Evolutionary conservation across 2,329 filamentous ascomycete genomes (phyloP).

Genomic region (Fusarium kyushuense): DNA sequence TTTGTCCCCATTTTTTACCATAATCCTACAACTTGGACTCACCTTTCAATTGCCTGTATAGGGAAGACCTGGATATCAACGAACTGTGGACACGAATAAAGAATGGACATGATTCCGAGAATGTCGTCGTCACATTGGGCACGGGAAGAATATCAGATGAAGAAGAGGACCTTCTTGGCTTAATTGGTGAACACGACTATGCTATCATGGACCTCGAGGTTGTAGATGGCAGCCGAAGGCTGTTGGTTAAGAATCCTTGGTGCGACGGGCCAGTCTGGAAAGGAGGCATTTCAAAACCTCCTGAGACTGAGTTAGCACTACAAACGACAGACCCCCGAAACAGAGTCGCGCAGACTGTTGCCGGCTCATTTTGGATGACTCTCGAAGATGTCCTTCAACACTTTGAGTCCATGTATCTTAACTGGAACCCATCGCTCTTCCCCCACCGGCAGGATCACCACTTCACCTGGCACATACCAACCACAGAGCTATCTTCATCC

Average conservation of each 20-base stretch:
- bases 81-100: conserved; percentile 83
- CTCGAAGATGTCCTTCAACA: conserved; percentile 89
- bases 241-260: conserved; percentile 97
- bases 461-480: conserved; percentile 80
- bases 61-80: conserved; percentile 81
- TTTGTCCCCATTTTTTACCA: not conserved
- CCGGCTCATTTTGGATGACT: conserved; percentile 94
- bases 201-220: conserved; percentile 84
- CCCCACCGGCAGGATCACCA: conserved; percentile 86
- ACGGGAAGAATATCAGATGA: conserved; percentile 83
- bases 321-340: conserved; percentile 22
- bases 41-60: conserved; percentile 49
- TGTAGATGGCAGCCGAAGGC: conserved; percentile 68
- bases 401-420: conserved; percentile 96
- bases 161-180: conserved; percentile 83
- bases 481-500: conserved; percentile 63
- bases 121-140: conserved; percentile 90
- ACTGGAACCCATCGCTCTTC: conserved; percentile 95
- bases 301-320: not conserved
- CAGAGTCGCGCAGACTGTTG: conserved; percentile 37
- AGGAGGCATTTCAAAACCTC: conserved; percentile 48
- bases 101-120: conserved; percentile 78
- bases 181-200: conserved; percentile 94
- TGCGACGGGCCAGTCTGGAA: conserved; percentile 82
- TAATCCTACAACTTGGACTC: not conserved